Evolutionary conservation across 140 eudicot species (phyloP).

Genomic region (Stevia rebaudiana): DNA sequence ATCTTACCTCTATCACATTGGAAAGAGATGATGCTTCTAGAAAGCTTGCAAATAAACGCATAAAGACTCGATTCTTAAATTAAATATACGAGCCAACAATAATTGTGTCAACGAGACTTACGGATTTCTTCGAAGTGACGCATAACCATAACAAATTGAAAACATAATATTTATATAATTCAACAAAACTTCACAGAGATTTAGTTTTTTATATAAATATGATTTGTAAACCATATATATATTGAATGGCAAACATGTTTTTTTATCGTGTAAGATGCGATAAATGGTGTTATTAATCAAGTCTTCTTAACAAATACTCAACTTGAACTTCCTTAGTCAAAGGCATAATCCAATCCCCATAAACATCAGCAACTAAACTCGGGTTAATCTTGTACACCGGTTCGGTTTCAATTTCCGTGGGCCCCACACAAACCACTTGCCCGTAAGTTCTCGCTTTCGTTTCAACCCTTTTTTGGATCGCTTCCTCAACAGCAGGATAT

Average conservation of each 20-base stretch:
- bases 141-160: neutral
- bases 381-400: conserved; percentile 82
- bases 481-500: conserved; percentile 65
- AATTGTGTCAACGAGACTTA: too few species aligned
- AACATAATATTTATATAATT: neutral
- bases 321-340: conserved; percentile 87
- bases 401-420: conserved; percentile 29
- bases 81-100: too few species aligned
- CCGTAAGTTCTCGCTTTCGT: conserved; percentile 70
- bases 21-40: too few species aligned
- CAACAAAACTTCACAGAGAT: neutral
- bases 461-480: conserved; percentile 63
- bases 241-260: neutral
- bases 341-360: conserved; percentile 96
- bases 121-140: too few species aligned
- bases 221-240: neutral
- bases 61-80: too few species aligned
- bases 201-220: neutral
- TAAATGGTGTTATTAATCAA: conserved; percentile 36
- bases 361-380: conserved; percentile 67
- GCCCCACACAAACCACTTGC: conserved; percentile 45
- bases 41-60: too few species aligned
- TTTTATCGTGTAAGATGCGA: conserved; percentile 2
- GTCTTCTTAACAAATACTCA: conserved; percentile 74
- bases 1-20: too few species aligned